Evolutionary conservation across 148 eudicot species (phyloP).

Genomic region (Limonium bicolor): DNA sequence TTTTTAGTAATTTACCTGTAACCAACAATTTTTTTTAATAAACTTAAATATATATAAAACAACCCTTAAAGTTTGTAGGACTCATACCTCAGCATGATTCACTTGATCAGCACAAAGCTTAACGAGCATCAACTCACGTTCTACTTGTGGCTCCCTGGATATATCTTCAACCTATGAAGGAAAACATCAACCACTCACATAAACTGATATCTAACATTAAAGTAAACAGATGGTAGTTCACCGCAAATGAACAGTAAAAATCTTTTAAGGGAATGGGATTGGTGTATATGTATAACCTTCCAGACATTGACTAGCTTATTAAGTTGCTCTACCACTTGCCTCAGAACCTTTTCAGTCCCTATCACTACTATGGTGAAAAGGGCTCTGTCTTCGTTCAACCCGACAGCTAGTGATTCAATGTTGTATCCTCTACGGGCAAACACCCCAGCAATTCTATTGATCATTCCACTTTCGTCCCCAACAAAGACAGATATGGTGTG

Average conservation of each 20-base stretch:
- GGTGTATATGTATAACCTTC: constrained; percentile 29
- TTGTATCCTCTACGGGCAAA: constrained; percentile 90
- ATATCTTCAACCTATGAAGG: constrained; percentile 64
- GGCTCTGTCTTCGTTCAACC: constrained; percentile 86
- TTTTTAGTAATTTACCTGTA: too few species aligned
- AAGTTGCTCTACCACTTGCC: constrained; percentile 85
- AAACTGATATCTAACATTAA: not conserved
- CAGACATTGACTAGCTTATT: constrained; percentile 86
- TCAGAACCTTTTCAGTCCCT: constrained; percentile 71
- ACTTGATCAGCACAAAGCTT: constrained; percentile 55
- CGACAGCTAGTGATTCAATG: constrained; percentile 96
- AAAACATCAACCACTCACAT: not conserved
- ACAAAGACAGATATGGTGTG: constrained; percentile 88
- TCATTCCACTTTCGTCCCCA: constrained; percentile 95
- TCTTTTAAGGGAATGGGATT: not conserved
- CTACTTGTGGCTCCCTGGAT: constrained; percentile 78
- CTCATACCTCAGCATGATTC: constrained; percentile 48
- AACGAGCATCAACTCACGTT: constrained; percentile 83
- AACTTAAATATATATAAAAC: too few species aligned
- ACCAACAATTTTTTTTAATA: too few species aligned
- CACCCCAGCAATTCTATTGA: constrained; percentile 87
- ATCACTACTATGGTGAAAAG: constrained; percentile 80
- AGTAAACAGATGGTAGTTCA: not conserved
- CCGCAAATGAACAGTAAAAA: not conserved
- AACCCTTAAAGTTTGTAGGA: too few species aligned